Base-by-base conservation (phyloP, 768 basidiomycete species). In the Boletus speciosus region DNA sequence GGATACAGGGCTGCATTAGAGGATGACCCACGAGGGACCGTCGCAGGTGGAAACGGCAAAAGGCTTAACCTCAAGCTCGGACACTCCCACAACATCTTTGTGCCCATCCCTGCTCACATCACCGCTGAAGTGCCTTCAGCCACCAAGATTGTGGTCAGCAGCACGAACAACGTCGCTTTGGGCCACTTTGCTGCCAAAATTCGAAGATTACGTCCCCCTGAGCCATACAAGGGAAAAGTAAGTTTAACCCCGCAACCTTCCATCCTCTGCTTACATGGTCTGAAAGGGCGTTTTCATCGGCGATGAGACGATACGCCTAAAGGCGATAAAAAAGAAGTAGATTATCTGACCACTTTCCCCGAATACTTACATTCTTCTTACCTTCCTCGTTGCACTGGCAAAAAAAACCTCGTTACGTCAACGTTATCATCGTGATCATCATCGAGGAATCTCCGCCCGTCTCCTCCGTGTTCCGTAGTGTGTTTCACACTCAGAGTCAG, bases 211-310 rank as follows among this genome's bases (percentile, higher is more conserved):
- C 82, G 96, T 27, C 87, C 86, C 61, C 96, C 96, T 21, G 96
- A 99, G 68, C 95, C 94, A 15, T 99, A 98, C 74, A 93, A 98
- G 74, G 96, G 94, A 68, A 98, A 98, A 81, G 94, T 96, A 65
- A 47, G 88, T 73, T 43, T 11, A 1, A 16, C 23, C 29, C n/a
- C 3, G 23, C 43, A 4, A 21, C 41, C 34, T 21, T 38, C 32
- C 19, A 29, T 32, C 44, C 36, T 6, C 41, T 23, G n/a, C 56
- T 57, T 37, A 54, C 27, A 41, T 52, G 43, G 46, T 25, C 31
- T 53, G 21, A 16, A 58, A 98, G 90, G 95, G 95, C 59, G 86
- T 98, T 56, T 96, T 98, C 63, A 82, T 98, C 49, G 94, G 25
- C 25, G 25, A 27, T 27, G 25, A 27, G 25, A 27, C 25, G 49